These are phyloP conservation scores for Fusarium torulosum DNA, from an alignment of 2,329 filamentous ascomycete genomes.

Conservation along the genomic window DNA sequence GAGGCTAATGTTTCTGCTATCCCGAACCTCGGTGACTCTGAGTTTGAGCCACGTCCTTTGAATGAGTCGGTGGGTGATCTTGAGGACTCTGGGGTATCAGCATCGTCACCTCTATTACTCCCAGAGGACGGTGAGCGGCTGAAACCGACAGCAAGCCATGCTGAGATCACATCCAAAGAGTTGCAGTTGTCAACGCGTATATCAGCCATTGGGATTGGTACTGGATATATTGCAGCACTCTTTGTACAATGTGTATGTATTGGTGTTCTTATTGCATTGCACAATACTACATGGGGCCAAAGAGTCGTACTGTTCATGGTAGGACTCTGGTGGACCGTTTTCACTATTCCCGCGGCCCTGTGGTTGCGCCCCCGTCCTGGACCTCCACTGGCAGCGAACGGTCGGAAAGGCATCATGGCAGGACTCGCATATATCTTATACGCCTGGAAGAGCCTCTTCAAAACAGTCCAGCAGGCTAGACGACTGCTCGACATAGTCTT, in stretches of 20 bases:
- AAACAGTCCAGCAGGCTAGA: constrained; percentile 81
- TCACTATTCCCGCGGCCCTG: constrained; percentile 87
- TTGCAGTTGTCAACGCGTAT: constrained; percentile 89
- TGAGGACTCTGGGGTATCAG: constrained; percentile 53
- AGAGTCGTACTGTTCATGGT: constrained; percentile 88
- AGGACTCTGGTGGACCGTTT: constrained; percentile 92
- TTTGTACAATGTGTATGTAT: constrained; percentile 87
- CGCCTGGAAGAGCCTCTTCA: constrained; percentile 88
- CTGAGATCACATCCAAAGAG: constrained; percentile 71
- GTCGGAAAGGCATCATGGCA: constrained; percentile 53
- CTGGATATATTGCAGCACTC: constrained; percentile 89
- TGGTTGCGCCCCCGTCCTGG: constrained; percentile 92
- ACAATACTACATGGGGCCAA: constrained; percentile 86
- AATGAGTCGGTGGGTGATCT: constrained; percentile 52
- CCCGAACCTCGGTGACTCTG: constrained; percentile 50
- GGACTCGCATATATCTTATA: constrained; percentile 81
- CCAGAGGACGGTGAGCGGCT: constrained; percentile 52
- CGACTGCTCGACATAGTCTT: constrained; percentile 79
- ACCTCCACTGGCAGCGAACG: constrained; percentile 73
- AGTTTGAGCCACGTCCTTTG: constrained; percentile 53
- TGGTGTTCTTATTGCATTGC: constrained; percentile 77
- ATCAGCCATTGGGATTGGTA: constrained; percentile 91
- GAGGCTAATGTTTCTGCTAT: constrained; percentile 47
- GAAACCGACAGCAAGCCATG: constrained; percentile 57
- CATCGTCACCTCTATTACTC: constrained; percentile 64